Evolutionary conservation across 352 stramenopile species (phyloP).

Genomic region (Phytopythium montanum): DNA sequence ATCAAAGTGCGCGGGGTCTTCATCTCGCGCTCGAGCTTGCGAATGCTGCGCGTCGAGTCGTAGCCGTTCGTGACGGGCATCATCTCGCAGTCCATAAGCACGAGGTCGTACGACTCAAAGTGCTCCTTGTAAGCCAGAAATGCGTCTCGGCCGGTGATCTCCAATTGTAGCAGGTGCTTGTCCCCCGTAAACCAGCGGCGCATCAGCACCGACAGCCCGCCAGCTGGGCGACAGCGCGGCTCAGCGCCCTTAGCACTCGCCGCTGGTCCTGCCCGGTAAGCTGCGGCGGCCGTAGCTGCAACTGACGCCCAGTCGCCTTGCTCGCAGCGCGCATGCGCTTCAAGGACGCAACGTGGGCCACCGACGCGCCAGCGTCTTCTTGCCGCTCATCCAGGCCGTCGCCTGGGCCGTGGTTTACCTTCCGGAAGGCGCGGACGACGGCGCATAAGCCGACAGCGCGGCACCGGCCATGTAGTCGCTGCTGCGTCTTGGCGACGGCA

Average conservation of each 20-base stretch:
- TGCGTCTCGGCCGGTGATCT: slow-evolving; percentile 71
- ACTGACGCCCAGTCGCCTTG: background rate
- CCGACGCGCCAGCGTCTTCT: background rate
- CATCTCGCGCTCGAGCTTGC: slow-evolving; percentile 60
- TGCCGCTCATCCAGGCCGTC: background rate
- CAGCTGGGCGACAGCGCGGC: background rate
- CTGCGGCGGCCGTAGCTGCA: background rate
- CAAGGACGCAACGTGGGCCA: background rate
- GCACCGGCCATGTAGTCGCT: slow-evolving; percentile 21
- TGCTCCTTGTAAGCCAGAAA: slow-evolving; percentile 72
- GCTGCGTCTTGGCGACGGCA: background rate
- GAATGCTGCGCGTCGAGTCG: slow-evolving; percentile 65
- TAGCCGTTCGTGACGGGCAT: slow-evolving; percentile 88
- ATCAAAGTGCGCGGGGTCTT: slow-evolving; percentile 72
- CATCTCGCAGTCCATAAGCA: slow-evolving; percentile 87
- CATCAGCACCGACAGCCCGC: background rate
- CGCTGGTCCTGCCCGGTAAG: background rate
- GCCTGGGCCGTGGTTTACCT: background rate
- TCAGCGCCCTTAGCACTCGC: background rate
- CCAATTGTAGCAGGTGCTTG: slow-evolving; percentile 82
- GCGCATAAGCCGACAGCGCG: slow-evolving; percentile 20
- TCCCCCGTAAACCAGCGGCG: slow-evolving; percentile 31
- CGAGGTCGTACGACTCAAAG: slow-evolving; percentile 69
- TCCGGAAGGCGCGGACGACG: slow-evolving; percentile 8
- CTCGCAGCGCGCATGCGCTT: background rate